Conservation (phyloP, 169 alveolate species). For the Eimeria sp. region DNA sequence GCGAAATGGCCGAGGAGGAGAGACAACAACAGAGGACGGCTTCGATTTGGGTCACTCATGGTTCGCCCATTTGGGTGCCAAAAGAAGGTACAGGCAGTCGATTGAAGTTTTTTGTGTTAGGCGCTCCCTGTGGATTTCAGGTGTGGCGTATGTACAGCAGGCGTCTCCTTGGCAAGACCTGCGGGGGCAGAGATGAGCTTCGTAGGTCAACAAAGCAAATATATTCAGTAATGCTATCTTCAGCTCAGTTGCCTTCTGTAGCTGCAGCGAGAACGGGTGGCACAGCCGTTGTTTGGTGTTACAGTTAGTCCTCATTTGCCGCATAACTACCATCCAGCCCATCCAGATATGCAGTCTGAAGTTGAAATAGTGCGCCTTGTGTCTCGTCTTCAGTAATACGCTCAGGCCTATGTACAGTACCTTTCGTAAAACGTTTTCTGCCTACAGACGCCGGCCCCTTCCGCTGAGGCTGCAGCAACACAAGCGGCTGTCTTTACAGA, state of each 20-base stretch:
- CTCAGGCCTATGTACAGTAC: not conserved
- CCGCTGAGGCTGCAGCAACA: not conserved
- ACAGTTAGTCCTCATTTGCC: not conserved
- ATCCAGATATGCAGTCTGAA: not conserved
- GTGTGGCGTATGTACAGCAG: constrained; percentile 2
- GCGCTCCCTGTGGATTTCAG: not conserved
- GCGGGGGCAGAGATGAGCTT: constrained; percentile 34
- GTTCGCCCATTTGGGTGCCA: constrained; percentile 82
- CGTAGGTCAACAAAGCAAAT: not conserved
- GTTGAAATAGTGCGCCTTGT: not conserved
- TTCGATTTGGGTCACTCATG: constrained; percentile 77
- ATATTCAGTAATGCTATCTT: not conserved
- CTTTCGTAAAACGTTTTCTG: not conserved
- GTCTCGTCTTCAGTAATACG: not conserved
- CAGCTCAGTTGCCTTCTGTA: not conserved
- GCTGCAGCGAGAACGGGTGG: not conserved
- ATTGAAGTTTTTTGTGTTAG: not conserved
- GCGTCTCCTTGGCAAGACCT: constrained; percentile 11
- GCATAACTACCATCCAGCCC: not conserved
- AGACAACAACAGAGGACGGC: constrained; percentile 46
- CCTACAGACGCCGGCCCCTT: not conserved
- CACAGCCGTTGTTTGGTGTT: not conserved
- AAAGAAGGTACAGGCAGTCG: constrained; percentile 19
- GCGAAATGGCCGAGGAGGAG: constrained; percentile 80
- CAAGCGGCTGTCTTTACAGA: not conserved